Conservation (phyloP, 108 stramenopile species). For the Discostella stelligeroides region DNA sequence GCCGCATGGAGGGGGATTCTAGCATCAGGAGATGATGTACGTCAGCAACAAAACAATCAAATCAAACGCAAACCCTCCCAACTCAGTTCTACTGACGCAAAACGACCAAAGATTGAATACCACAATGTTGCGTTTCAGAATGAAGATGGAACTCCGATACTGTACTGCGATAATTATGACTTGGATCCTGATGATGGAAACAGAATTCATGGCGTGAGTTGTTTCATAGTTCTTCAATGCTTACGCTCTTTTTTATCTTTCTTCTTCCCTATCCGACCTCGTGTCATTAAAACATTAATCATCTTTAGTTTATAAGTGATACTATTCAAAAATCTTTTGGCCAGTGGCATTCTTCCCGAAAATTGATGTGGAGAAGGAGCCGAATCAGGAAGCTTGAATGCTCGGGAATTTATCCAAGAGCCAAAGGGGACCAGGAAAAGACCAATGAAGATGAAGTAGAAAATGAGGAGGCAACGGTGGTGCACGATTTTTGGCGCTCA, state of each 20-base stretch:
- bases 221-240: no score
- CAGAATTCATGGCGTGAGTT: constrained; percentile 10
- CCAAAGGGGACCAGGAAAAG: neutral
- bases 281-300: no score
- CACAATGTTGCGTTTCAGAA: constrained; percentile 29
- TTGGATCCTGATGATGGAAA: constrained; percentile 57
- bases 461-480: constrained; percentile 18
- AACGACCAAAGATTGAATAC: constrained; percentile 12
- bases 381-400: neutral
- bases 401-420: neutral
- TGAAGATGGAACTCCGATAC: constrained; percentile 31
- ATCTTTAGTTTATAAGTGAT: constrained; percentile 10
- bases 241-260: constrained; percentile 30
- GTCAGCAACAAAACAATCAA: neutral
- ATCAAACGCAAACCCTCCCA: neutral
- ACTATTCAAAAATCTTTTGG: constrained; percentile 35
- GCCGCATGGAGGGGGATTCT: neutral
- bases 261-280: constrained; percentile 5
- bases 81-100: neutral
- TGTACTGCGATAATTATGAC: constrained; percentile 53
- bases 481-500: constrained; percentile 68
- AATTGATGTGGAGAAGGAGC: constrained; percentile 52
- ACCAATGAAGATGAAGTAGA: constrained; percentile 11
- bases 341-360: constrained; percentile 55
- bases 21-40: neutral